Evolutionary conservation across 441 rosid species (phyloP), one percentile per base, ranked within the genome.

Genomic region (Euphorbia corollata): DNA sequence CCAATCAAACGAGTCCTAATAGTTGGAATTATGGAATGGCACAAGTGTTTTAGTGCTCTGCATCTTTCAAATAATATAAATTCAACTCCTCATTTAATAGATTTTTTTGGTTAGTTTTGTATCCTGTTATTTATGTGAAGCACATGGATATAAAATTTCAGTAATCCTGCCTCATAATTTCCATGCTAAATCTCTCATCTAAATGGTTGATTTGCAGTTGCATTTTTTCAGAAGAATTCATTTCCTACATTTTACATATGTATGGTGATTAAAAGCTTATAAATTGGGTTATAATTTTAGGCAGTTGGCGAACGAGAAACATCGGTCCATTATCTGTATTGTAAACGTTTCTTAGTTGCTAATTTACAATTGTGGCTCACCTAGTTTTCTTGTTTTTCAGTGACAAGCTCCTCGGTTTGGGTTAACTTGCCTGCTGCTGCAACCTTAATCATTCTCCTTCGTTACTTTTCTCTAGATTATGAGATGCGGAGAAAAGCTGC

Each of bases 341-440:
- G 39, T 55, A 23, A 65, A 24, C 8, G 61, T 45, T 61, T 20
- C 55, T 77, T 50, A 7, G 54, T 67, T 63, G 36, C 41, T 68
- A 66, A 18, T 45, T 59, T 41, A 64, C 22, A 59, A 63, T 68
- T 71, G 65, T 24, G 74, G 75, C 69, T 76, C 54, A 66, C 54
- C 50, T 76, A 56, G 59, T 63, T 27, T 67, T 64, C 15, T 69
- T 54, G 16, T 54, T 64, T 75, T 53, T 64, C 89, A 95, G 99
- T 95, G 81, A 95, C 97, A 45, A 95, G 99, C 83, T 87, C 98
- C 79, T 95, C 98, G 4, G 99, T 95, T 55, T 90, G 82, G 91
- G 86, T 92, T 45, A 95, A 95, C 81, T 83, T 95, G 74, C 98
- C 99, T 68, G 97, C 91, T 82, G 98, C 99, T 38, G 96, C 89